Evolutionary conservation across 495 filamentous ascomycete genomes (phyloP).

Genomic region (Talaromyces stipitatus): DNA sequence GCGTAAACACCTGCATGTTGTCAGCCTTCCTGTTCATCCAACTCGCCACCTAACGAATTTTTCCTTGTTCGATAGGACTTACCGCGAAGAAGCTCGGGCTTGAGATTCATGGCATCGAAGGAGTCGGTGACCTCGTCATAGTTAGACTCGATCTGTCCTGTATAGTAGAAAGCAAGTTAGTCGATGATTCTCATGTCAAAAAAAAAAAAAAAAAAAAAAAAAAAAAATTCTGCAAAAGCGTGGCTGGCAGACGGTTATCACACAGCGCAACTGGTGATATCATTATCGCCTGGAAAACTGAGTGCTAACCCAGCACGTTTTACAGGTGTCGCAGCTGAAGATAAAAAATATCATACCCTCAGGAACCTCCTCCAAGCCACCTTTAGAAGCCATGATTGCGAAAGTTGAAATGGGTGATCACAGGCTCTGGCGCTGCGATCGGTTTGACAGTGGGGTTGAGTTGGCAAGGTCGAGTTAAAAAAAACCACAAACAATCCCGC

Average conservation of each 20-base stretch:
- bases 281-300: not conserved
- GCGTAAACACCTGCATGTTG: constrained; percentile 77
- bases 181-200: not conserved
- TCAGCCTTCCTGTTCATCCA: constrained; percentile 4
- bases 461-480: constrained; percentile 6
- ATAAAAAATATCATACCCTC: constrained; percentile 56
- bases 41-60: not conserved
- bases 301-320: not conserved
- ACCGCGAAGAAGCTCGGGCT: constrained; percentile 95
- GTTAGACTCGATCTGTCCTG: constrained; percentile 99
- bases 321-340: not conserved
- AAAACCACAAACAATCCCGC: constrained; percentile 27
- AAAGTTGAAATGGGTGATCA: constrained; percentile 53
- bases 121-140: constrained; percentile 99
- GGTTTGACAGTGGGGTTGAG: constrained; percentile 34
- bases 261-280: not conserved
- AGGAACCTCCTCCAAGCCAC: constrained; percentile 91
- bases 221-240: not conserved
- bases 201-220: not conserved
- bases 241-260: not conserved
- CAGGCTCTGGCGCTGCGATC: constrained; percentile 61
- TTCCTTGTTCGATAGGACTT: constrained; percentile 35
- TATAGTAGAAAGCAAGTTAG: constrained; percentile 9
- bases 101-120: constrained; percentile 96
- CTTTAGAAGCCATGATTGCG: constrained; percentile 91